A percentile compares a stretch with the other conserved stretches of the same genome.
Conservation (phyloP, 208 protist species). For the Leishmania gerbilli region DNA sequence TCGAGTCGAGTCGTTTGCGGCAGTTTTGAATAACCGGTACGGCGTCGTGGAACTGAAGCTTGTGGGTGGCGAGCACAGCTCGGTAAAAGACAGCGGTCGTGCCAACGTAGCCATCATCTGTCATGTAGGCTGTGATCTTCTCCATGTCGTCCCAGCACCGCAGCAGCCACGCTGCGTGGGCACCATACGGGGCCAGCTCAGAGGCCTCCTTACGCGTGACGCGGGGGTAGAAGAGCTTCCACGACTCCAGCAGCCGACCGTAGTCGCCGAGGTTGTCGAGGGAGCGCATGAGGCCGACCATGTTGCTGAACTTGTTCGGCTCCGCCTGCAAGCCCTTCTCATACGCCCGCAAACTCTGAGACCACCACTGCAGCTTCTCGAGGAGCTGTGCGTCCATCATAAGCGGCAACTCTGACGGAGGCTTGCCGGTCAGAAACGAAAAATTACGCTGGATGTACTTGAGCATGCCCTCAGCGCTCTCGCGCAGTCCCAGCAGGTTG, state of each 20-base stretch:
- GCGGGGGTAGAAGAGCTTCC: constrained; percentile 62
- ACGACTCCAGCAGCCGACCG: constrained; percentile 82
- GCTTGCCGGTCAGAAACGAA: constrained; percentile 73
- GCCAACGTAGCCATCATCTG: constrained; percentile 88
- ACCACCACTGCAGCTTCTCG: constrained; percentile 98
- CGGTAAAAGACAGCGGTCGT: constrained; percentile 94
- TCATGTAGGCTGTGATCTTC: constrained; percentile 88
- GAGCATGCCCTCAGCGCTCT: constrained; percentile 97
- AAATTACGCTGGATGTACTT: constrained; percentile 94
- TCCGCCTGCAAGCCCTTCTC: constrained; percentile 79
- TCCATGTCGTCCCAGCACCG: constrained; percentile 93
- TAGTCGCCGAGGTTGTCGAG: constrained; percentile 97
- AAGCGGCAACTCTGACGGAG: constrained; percentile 63
- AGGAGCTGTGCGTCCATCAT: constrained; percentile 92
- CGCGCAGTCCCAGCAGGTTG: constrained; percentile 97
- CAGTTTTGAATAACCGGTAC: constrained; percentile 92
- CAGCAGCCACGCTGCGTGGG: constrained; percentile 96
- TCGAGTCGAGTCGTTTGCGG: constrained; percentile 93
- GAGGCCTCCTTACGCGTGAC: constrained; percentile 72
- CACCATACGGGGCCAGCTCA: constrained; percentile 93
- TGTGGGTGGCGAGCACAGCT: constrained; percentile 76
- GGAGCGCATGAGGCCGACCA: constrained; percentile 97
- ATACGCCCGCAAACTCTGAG: constrained; percentile 94
- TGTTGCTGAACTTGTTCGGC: constrained; percentile 84
- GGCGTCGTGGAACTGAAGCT: constrained; percentile 80